Percentiles rank a stretch among this genome's conserved stretches.
phyloP scores from a whole-genome alignment of 257 asterid genomes.

The Gentiana straminea region DNA sequence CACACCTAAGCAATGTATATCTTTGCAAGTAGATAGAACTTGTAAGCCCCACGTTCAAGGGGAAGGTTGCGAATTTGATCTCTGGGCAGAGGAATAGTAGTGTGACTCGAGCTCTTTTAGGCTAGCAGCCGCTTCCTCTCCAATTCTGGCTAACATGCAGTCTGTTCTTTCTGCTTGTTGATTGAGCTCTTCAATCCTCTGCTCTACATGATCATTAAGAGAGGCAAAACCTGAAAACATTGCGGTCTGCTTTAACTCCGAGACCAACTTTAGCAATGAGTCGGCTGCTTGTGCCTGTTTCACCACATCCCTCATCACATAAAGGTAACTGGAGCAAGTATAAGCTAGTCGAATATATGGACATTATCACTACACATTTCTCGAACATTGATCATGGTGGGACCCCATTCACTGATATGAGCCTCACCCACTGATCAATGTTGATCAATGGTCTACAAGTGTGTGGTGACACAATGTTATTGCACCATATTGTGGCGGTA shows the following conservation, averaged over 20 bases:
- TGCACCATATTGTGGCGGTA: too few species aligned
- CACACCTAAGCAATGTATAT: too few species aligned
- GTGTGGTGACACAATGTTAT: too few species aligned
- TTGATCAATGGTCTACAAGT: too few species aligned
- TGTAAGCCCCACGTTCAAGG: too few species aligned
- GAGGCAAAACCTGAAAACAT: slow-evolving; percentile 84
- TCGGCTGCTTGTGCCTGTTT: slow-evolving; percentile 82
- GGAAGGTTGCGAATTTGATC: slow-evolving; percentile 13
- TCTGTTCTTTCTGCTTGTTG: slow-evolving; percentile 55
- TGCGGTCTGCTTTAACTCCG: slow-evolving; percentile 86
- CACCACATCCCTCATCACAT: neutral
- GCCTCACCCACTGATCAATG: too few species aligned
- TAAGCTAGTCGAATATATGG: neutral
- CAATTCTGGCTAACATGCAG: slow-evolving; percentile 39
- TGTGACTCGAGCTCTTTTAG: slow-evolving; percentile 75
- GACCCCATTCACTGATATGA: too few species aligned
- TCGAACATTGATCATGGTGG: too few species aligned
- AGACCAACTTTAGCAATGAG: slow-evolving; percentile 83
- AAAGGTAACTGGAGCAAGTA: neutral
- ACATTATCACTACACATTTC: too few species aligned
- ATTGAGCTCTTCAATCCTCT: slow-evolving; percentile 58
- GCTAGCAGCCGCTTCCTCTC: slow-evolving; percentile 77
- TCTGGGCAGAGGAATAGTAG: slow-evolving; percentile 54
- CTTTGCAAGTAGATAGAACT: too few species aligned
- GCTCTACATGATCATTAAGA: slow-evolving; percentile 81